Base-by-base conservation (phyloP, 106 monocot genomes). In the Acanthochlamys bracteata region DNA sequence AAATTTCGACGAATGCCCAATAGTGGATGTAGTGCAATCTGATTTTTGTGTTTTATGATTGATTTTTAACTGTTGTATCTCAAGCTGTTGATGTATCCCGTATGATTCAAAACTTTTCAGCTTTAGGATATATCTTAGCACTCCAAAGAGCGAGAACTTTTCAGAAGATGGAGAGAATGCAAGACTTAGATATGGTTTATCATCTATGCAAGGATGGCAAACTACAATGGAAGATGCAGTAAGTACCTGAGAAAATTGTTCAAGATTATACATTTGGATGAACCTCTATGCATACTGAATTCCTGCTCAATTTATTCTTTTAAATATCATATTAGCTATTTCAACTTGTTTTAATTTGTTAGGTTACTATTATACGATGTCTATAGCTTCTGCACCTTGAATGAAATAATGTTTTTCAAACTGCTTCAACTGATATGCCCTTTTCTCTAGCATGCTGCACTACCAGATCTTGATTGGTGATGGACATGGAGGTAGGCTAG, bases 181-280 rank as follows among this genome's bases (percentile, higher is more conserved):
- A 39, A 76, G 69, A 52, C 65, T 82, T 64, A 66, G 46, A 53
- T 86, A 70, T 66, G 86, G 86, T 45, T 39, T 82, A 45, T 86
- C 86, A 39, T 86, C 82, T 43, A 86, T 86, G 86, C 86, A 86
- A 79, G 86, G 86, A 68, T 86, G 86, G 86, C 86, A 82, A 60
- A 66, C 82, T 55, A 71, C 70, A 27, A 86, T 86, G 86, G 86
- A 86, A 76, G 86, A 86, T 86, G 86, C 86, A 9, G 86, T 86
- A 43, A 79, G 82, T 79, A 40, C 24, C 61, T 55, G 49, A 49
- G 2, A 9, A 14, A 49, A 49, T 9, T 49, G 49, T 3, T 49
- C 2, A 49, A 49, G 12, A 2, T 17, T 49, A 12, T 49, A 49
- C 15, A 14, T 49, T 12, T 49, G 9, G 49, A 14, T 49, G 10